Evolutionary conservation across 257 asterid genomes (phyloP).

Genomic region (Nyctanthes arbortristis): DNA sequence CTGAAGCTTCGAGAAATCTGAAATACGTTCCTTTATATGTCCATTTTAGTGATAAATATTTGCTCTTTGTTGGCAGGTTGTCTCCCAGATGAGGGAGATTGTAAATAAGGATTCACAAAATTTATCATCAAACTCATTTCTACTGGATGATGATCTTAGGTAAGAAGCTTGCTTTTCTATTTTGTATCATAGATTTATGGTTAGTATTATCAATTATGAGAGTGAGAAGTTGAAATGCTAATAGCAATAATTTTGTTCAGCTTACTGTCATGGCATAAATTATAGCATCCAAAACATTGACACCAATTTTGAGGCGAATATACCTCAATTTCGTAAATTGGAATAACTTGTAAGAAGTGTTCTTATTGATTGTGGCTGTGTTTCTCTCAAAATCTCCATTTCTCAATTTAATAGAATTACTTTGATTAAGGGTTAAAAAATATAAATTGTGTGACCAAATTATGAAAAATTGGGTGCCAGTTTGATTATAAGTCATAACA

Average conservation of each 20-base stretch:
- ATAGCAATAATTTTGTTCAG: not conserved
- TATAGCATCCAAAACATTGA: no score
- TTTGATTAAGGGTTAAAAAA: no score
- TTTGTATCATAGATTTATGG: not conserved
- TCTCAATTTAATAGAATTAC: no score
- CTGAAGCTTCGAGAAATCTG: not conserved
- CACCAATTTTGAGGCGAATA: not conserved
- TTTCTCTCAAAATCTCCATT: no score
- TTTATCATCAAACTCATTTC: constrained; percentile 84
- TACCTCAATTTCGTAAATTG: not conserved
- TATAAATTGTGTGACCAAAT: not conserved
- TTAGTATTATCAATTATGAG: not conserved
- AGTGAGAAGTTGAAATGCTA: not conserved
- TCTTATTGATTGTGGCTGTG: no score
- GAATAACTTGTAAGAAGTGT: no score
- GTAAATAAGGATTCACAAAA: constrained; percentile 87
- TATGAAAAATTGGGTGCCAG: not conserved
- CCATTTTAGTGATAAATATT: constrained; percentile 2
- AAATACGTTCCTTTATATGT: not conserved
- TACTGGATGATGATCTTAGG: constrained; percentile 98
- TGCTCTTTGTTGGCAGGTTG: constrained; percentile 66
- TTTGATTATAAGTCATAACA: no score
- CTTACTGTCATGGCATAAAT: not conserved
- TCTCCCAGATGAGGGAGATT: constrained; percentile 92
- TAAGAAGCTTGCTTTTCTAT: constrained; percentile 27